These are phyloP conservation scores for Dichotomocladium elegans DNA, from an alignment of 371 early-diverging fungal genomes.

Conservation along the genomic window DNA sequence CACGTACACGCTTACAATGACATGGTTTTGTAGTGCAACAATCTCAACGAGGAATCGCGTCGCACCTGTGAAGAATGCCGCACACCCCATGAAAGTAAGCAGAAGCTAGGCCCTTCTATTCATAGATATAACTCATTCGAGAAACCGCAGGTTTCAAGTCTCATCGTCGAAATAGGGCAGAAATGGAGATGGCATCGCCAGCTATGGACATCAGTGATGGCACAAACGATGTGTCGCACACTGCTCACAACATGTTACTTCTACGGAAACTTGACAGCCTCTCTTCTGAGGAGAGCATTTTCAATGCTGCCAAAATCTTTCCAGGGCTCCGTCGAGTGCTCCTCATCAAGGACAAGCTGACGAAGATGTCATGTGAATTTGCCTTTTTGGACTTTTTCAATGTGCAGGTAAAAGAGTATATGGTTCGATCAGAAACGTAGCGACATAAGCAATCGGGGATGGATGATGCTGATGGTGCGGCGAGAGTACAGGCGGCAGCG, in stretches of 20 bases:
- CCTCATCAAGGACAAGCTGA: slow-evolving; percentile 52
- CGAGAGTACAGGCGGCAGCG: slow-evolving; percentile 28
- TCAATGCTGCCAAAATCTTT: slow-evolving; percentile 18
- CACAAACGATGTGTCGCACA: slow-evolving; percentile 35
- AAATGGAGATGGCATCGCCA: too few relatives aligned
- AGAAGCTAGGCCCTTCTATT: too few relatives aligned
- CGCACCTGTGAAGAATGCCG: slow-evolving; percentile 38
- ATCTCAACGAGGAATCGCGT: slow-evolving; percentile 32
- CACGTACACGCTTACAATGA: neutral
- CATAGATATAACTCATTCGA: too few relatives aligned
- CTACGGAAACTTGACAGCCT: slow-evolving; percentile 50
- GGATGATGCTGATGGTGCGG: neutral
- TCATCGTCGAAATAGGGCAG: too few relatives aligned
- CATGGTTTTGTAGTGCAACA: slow-evolving; percentile 21
- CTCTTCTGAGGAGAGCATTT: slow-evolving; percentile 51
- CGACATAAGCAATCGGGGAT: neutral
- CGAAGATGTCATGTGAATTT: slow-evolving; percentile 53
- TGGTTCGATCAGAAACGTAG: neutral
- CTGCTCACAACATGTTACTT: slow-evolving; percentile 37
- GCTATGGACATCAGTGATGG: slow-evolving; percentile 51
- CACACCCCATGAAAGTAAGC: slow-evolving; percentile 25
- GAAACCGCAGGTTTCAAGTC: too few relatives aligned
- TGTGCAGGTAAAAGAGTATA: slow-evolving; percentile 22
- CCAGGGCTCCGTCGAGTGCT: slow-evolving; percentile 30
- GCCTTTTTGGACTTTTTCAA: slow-evolving; percentile 51